These are phyloP conservation scores for Coniochaeta hoffmannii DNA, from an alignment of 2,329 filamentous ascomycete genomes.

Conservation along the genomic window DNA sequence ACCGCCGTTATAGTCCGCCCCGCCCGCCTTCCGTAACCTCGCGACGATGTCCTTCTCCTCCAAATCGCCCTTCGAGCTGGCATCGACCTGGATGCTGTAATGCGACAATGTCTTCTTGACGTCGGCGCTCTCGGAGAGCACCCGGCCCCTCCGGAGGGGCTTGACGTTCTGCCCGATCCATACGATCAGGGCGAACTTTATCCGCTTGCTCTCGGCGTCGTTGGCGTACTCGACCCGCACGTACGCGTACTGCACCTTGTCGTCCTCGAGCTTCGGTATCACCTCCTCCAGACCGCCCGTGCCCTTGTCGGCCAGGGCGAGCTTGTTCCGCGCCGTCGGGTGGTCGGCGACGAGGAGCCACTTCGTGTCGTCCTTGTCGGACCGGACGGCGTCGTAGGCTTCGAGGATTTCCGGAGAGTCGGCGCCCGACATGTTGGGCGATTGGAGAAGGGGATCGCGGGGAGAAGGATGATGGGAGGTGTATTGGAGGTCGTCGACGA, in stretches of 20 bases:
- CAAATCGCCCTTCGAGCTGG: constrained; percentile 51
- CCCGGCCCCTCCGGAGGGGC: constrained; percentile 63
- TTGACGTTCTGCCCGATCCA: constrained; percentile 61
- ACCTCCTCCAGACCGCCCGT: constrained; percentile 54
- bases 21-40: constrained; percentile 56
- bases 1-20: constrained; percentile 64
- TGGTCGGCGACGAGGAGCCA: constrained; percentile 62
- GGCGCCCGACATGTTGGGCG: constrained; percentile 42
- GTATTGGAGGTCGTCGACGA: background rate
- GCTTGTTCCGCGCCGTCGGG: constrained; percentile 44
- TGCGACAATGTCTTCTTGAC: constrained; percentile 58
- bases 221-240: constrained; percentile 62
- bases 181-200: constrained; percentile 61
- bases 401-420: constrained; percentile 51
- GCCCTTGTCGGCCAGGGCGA: constrained; percentile 50
- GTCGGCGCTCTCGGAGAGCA: constrained; percentile 58
- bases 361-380: constrained; percentile 57
- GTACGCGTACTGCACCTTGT: constrained; percentile 59
- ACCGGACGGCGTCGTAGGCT: constrained; percentile 61
- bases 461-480: background rate
- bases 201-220: constrained; percentile 59
- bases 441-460: background rate
- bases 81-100: constrained; percentile 58
- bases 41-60: constrained; percentile 54
- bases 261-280: constrained; percentile 45